Conservation (phyloP, 140 eudicot species). For the Cichorium intybus region DNA sequence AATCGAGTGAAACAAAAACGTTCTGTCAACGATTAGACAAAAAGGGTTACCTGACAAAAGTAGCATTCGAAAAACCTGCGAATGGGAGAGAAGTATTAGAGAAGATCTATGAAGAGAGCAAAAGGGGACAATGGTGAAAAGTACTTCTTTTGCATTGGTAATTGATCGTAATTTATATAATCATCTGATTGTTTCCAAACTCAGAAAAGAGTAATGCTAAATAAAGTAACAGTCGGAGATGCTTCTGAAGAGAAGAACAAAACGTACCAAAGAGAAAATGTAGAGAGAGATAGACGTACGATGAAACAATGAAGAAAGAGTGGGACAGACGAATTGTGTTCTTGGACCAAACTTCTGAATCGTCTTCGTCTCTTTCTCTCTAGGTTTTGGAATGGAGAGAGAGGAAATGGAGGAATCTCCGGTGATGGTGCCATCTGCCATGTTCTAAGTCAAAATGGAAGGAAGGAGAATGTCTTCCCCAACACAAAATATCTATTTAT, state of each 20-base stretch:
- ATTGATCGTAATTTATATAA: neutral
- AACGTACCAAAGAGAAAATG: neutral
- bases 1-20: constrained; percentile 7
- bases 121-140: neutral
- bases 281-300: constrained; percentile 22
- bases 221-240: neutral
- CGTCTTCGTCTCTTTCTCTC: neutral
- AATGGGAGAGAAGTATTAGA: neutral
- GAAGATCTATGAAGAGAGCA: constrained; percentile 6
- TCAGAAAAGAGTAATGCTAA: constrained; percentile 1
- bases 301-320: constrained; percentile 1
- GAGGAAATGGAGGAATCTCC: constrained; percentile 24
- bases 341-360: neutral
- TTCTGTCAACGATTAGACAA: neutral
- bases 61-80: constrained; percentile 17
- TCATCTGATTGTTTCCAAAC: constrained; percentile 16
- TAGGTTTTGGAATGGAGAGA: constrained; percentile 15
- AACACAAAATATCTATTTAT: neutral
- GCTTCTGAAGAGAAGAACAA: neutral
- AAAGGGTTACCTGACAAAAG: constrained; percentile 19
- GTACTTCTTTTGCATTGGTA: neutral
- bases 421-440: constrained; percentile 35
- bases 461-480: constrained; percentile 28
- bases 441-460: constrained; percentile 21
- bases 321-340: neutral